These are phyloP conservation scores for Entomophthora muscae DNA, from an alignment of 371 early-diverging fungal genomes.

Conservation along the genomic window DNA sequence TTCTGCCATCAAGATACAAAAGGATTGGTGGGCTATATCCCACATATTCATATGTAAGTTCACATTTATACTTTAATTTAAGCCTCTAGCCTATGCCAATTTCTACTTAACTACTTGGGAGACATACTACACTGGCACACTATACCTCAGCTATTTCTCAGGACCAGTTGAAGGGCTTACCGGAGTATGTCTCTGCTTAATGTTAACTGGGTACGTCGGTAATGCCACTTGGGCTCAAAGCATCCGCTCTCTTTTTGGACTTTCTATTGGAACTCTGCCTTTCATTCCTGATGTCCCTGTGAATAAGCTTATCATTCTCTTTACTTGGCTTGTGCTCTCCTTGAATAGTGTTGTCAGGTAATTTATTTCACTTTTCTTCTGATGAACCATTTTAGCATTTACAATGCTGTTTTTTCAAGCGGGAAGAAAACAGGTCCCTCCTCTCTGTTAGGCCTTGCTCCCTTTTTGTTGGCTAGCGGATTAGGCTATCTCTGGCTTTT, in stretches of 20 bases:
- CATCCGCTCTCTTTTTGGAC: constrained; percentile 7
- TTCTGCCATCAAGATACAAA: constrained; percentile 48
- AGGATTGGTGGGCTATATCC: constrained; percentile 55
- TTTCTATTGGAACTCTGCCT: constrained; percentile 7
- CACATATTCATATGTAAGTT: constrained; percentile 18
- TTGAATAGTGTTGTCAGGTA: constrained; percentile 39
- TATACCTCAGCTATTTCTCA: constrained; percentile 80
- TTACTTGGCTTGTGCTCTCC: constrained; percentile 30
- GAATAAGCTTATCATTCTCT: constrained; percentile 32
- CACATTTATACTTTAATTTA: constrained; percentile 5
- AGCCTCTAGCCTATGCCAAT: constrained; percentile 38
- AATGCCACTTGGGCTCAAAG: constrained; percentile 11
- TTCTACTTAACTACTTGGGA: constrained; percentile 94
- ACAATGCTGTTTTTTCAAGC: constrained; percentile 29
- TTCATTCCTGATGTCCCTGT: constrained; percentile 5
- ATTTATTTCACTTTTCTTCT: constrained; percentile 9
- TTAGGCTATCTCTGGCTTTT: constrained; percentile 45
- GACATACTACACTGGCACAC: constrained; percentile 82
- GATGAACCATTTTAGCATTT: constrained; percentile 25
- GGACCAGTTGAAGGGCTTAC: constrained; percentile 96
- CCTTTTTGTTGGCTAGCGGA: constrained; percentile 34
- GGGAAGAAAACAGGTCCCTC: constrained; percentile 25
- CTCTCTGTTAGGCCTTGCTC: constrained; percentile 40
- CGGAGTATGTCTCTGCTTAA: constrained; percentile 33
- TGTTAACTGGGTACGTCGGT: constrained; percentile 43